Base-by-base conservation (phyloP, 768 basidiomycete species). In the Xanthoconium stramineum region DNA sequence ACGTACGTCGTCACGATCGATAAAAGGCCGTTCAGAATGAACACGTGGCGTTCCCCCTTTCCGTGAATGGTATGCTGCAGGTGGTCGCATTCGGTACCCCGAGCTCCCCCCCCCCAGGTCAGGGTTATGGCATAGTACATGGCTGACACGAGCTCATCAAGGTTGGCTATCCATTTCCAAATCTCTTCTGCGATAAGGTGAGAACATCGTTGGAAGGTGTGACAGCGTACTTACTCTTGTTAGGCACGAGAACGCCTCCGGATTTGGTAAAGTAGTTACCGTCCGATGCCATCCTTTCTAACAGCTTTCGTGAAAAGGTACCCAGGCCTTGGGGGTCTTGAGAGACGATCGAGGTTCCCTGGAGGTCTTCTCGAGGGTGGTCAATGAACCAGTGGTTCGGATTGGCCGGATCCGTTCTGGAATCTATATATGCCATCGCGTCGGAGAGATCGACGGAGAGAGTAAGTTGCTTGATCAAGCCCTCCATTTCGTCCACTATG, bases 11-110 rank as follows among this genome's bases (percentile, higher is more conserved):
- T 66, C 0, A 43, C 46, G 12, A 67, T 53, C 0, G 50, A 36
- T 6, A 66, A 24, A 0, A 50, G 29, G 3, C 65, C 61, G 4
- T 67, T 66, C 6, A 66, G 55, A 6, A 64, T 39, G 19, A 57
- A 66, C 0, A 66, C 20, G 7, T 60, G 55, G 3, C 49, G 42
- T 0, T 44, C 37, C 0, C 53, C 57, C 3, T 37, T 3, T 0
- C 60, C 55, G 12, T 52, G 24, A 10, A 65, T 46, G 8, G 53
- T 32, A 7, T 57, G 58, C 5, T 52, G 28, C 3, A 66, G 28
- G 20, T 61, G 52, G 2, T 67, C 50, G 9, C 60, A 53, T 39
- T 67, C 65, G 0, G 54, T 62, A 2, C 62, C 65, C 0, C 56
- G 10, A 1, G 60, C 56, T 0, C 57, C 59, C 0, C 65, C 65